phyloP scores from a whole-genome alignment of 441 rosid genomes.

The Populus hybrid region DNA sequence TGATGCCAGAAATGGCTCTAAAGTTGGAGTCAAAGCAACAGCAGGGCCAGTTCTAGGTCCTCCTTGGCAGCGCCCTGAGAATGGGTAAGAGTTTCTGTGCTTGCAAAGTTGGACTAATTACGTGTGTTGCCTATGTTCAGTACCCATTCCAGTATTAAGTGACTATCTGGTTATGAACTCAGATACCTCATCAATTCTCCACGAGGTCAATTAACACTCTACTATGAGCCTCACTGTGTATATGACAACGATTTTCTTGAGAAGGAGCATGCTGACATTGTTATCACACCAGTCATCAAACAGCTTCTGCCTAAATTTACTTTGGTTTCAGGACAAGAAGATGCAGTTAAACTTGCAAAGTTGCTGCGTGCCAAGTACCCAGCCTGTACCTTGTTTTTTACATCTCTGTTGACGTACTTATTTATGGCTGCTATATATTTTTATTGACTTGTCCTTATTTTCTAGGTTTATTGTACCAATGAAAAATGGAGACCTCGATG shows the following conservation, averaged over 20 bases:
- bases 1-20: constrained; percentile 43
- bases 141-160: not conserved
- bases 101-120: not conserved
- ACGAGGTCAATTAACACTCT: constrained; percentile 47
- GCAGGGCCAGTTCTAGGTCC: constrained; percentile 94
- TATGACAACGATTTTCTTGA: constrained; percentile 50
- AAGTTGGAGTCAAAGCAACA: constrained; percentile 64
- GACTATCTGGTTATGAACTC: constrained; percentile 14
- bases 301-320: constrained; percentile 88
- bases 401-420: not conserved
- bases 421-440: not conserved
- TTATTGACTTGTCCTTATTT: constrained; percentile 3
- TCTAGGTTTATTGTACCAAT: constrained; percentile 69
- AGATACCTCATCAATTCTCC: constrained; percentile 67
- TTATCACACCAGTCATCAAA: constrained; percentile 87
- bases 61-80: constrained; percentile 98
- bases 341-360: constrained; percentile 82
- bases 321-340: constrained; percentile 94
- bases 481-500: constrained; percentile 84
- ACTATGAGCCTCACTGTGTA: constrained; percentile 89
- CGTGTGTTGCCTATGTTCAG: not conserved
- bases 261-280: constrained; percentile 75
- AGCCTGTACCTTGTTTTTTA: not conserved
- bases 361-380: constrained; percentile 67
- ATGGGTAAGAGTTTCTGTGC: constrained; percentile 46